Percentiles rank a stretch among this genome's conserved stretches.
Evolutionary conservation across 768 basidiomycete genomes (phyloP).

Genomic region (Phylloporus sp.): DNA sequence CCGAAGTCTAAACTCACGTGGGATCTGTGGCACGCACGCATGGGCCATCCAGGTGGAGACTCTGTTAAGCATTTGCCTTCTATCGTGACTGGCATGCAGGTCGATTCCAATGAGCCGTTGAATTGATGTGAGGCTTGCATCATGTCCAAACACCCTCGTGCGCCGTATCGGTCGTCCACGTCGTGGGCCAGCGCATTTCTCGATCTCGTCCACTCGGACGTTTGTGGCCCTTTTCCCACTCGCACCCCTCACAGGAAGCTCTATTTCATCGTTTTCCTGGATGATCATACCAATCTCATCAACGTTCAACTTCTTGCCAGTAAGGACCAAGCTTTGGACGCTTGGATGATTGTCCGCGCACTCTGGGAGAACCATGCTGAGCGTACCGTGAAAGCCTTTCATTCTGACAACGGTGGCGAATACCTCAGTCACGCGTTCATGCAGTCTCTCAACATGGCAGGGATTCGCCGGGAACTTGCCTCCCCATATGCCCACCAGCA

Average conservation of each 20-base stretch:
- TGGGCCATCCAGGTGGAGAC: not conserved
- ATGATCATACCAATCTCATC: constrained; percentile 6
- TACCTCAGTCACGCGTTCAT: not conserved
- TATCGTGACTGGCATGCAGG: not conserved
- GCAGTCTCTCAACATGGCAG: too few species aligned
- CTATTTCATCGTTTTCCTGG: constrained; percentile 16
- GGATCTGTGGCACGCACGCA: not conserved
- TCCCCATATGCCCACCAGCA: too few species aligned
- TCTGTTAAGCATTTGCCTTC: not conserved
- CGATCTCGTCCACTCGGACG: constrained; percentile 25
- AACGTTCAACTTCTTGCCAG: not conserved
- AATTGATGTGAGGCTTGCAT: not conserved
- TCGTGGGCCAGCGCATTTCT: constrained; percentile 3
- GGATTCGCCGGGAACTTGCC: too few species aligned
- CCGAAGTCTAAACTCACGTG: not conserved
- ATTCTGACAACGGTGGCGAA: constrained; percentile 4
- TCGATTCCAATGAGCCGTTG: not conserved
- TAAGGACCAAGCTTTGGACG: constrained; percentile 1
- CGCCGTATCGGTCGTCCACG: not conserved
- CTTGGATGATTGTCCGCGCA: too few species aligned
- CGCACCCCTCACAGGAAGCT: constrained; percentile 12
- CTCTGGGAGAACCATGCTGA: constrained; percentile 1
- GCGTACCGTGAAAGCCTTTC: not conserved
- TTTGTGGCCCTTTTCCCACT: constrained; percentile 24
- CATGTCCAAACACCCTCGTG: not conserved